Evolutionary conservation across 2,329 filamentous ascomycete species (phyloP), one percentile per base, ranked within the genome.

Genomic region (Aureobasidium melanogenum): DNA sequence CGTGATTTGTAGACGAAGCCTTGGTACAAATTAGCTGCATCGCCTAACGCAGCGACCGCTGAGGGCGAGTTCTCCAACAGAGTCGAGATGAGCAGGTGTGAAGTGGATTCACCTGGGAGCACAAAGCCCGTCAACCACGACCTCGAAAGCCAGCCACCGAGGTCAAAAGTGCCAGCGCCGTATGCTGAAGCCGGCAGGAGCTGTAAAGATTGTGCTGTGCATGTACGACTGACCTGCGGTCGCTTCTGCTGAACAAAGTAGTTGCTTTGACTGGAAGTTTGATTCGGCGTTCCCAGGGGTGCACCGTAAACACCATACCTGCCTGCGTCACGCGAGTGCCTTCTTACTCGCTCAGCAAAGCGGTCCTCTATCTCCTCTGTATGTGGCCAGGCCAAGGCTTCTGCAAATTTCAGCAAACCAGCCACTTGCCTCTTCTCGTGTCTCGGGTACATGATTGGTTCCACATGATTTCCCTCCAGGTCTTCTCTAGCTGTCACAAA

Each of bases 61-160:
- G 74, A 65, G 14, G 74, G 72, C 60, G 82, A 79, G 64, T 83
- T 84, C 63, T 84, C 82, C 2, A 84, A 70, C 7, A 84, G 63
- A 0, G 80, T 80, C 2, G 77, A 78, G 36, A 85, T 80, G n/a
- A 85, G 72, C 28, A 84, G 74, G 61, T 84, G 78, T 41, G 75
- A 77, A 22, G 81, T 79, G 4, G 76, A 68, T 65, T 82, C 79
- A 4, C 82, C 82, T 0, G 82, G 82, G 39, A 84, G 68, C 1
- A 84, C 73, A 24, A 84, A 70, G 0, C 81, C 82, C 1, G 80
- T 79, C 0, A 84, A 72, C 73, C 79, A 84, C 8, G 79, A 79
- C 30, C 80, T 77, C 56, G 79, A 82, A 3, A 84, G 73, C 81
- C 81, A 84, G 10, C 81, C 80, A 38, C 79, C 74, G 30, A 76